phyloP scores from a whole-genome alignment of 306 rosid species.

The Lupinus albus region DNA sequence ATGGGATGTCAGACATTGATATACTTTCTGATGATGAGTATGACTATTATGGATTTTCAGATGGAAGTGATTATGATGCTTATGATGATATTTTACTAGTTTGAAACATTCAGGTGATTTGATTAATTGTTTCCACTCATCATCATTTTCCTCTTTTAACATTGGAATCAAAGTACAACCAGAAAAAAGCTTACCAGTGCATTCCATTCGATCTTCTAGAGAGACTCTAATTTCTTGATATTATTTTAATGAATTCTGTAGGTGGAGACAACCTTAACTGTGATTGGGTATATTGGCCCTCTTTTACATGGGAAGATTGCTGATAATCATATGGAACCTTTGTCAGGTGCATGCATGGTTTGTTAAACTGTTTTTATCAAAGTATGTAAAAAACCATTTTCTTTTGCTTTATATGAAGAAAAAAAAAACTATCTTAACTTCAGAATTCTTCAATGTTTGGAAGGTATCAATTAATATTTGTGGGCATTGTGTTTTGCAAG shows the following conservation, averaged over 20 bases:
- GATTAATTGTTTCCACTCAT: not conserved
- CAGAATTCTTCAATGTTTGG: not conserved
- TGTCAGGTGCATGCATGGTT: not conserved
- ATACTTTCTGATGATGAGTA: no score
- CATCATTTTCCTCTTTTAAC: not conserved
- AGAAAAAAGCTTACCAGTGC: not conserved
- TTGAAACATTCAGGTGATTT: no score
- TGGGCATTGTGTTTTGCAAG: not conserved
- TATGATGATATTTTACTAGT: not conserved
- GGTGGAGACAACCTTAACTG: not conserved
- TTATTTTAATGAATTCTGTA: not conserved
- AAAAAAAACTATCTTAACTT: not conserved
- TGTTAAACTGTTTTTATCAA: not conserved
- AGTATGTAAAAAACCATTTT: not conserved
- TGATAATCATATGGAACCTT: constrained; percentile 2
- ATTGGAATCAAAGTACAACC: not conserved
- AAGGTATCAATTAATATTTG: not conserved
- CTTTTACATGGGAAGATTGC: not conserved
- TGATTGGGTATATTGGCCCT: not conserved
- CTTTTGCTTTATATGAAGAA: not conserved
- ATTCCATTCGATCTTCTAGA: not conserved
- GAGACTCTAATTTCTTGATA: constrained; percentile 1
- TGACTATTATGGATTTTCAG: constrained; percentile 2
- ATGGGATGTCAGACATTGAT: no score
- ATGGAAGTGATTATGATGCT: not conserved